A percentile compares a stretch with the other conserved stretches of the same genome.
These are phyloP conservation scores for Ustilago trichophora DNA, from an alignment of 1,284 basidiomycete genomes.

Conservation along the genomic window DNA sequence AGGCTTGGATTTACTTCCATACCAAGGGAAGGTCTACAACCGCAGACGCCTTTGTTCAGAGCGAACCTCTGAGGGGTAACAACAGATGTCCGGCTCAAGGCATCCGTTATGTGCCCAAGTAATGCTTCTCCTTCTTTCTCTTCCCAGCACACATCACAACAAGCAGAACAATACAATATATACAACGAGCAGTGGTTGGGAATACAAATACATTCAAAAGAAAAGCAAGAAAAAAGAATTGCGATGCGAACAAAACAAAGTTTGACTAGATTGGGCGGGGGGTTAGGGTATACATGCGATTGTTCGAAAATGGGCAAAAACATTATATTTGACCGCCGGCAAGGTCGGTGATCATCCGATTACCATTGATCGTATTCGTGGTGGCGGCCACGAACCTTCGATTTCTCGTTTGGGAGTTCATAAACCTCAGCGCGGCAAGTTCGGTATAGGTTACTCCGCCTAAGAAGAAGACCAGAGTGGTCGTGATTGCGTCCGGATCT, in stretches of 20 bases:
- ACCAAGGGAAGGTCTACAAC: slow-evolving; percentile 25
- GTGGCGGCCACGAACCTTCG: slow-evolving; percentile 58
- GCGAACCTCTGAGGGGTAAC: slow-evolving; percentile 27
- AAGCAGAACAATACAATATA: too few species aligned
- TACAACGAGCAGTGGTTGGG: too few species aligned
- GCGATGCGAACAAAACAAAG: too few species aligned
- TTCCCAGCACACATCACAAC: too few species aligned
- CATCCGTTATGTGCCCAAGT: slow-evolving; percentile 47
- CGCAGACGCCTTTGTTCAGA: slow-evolving; percentile 21
- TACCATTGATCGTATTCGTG: slow-evolving; percentile 57
- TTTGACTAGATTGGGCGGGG: too few species aligned
- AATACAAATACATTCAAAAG: too few species aligned
- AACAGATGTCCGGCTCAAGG: slow-evolving; percentile 32
- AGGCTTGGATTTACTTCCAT: slow-evolving; percentile 46
- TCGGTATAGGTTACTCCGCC: slow-evolving; percentile 98
- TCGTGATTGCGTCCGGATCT: slow-evolving; percentile 70
- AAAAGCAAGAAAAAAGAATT: too few species aligned
- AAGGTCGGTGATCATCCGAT: slow-evolving; percentile 37
- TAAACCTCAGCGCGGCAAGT: slow-evolving; percentile 91
- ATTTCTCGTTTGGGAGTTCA: slow-evolving; percentile 71
- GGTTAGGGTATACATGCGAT: too few species aligned
- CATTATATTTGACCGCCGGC: too few species aligned
- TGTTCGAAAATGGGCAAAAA: too few species aligned
- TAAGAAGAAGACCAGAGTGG: slow-evolving; percentile 95
- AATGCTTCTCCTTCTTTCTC: too few species aligned